Conservation (phyloP, 441 rosid species). For the Eutrema salsugineum region DNA sequence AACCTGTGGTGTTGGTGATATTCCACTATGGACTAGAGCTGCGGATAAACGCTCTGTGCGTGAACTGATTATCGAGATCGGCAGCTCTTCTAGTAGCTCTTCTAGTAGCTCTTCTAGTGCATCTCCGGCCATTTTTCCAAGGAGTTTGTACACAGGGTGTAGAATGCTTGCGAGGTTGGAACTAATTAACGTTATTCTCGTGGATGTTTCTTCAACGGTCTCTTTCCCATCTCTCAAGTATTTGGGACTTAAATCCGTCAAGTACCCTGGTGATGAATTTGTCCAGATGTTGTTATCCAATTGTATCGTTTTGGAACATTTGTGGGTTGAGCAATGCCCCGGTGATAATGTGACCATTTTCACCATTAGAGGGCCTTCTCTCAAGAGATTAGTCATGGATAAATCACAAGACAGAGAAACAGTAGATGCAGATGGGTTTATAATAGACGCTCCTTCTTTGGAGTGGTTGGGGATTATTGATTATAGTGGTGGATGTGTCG, state of each 20-base stretch:
- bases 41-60: neutral
- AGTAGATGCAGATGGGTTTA: neutral
- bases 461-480: neutral
- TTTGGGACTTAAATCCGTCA: neutral
- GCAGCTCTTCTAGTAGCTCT: neutral
- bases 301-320: neutral
- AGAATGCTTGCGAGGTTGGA: neutral
- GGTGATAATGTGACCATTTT: neutral
- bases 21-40: neutral
- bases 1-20: neutral
- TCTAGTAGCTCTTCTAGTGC: neutral
- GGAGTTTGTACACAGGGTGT: too few relatives aligned
- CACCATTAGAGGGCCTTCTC: neutral
- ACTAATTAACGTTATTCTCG: neutral
- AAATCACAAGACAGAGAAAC: neutral
- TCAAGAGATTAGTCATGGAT: neutral
- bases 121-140: too few relatives aligned
- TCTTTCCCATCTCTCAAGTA: neutral
- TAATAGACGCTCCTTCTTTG: neutral
- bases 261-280: neutral
- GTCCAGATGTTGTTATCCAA: neutral
- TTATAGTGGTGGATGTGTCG: neutral
- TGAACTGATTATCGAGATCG: neutral
- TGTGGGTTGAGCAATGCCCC: neutral
- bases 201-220: neutral